phyloP scores from a whole-genome alignment of 129 eudicot genomes.

The Arctium lappa region DNA sequence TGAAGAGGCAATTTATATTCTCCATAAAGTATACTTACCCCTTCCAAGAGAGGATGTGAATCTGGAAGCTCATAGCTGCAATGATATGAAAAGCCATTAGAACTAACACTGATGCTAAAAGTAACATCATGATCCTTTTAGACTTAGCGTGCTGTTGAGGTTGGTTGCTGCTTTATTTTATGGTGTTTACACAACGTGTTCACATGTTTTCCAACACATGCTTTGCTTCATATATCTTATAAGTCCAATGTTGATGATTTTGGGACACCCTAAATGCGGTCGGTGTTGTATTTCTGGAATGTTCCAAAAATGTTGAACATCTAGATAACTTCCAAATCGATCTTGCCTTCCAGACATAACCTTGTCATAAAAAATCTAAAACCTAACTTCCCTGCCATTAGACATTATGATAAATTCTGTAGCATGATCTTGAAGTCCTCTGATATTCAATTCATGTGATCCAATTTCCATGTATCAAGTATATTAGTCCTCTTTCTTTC shows the following conservation, averaged over 20 bases:
- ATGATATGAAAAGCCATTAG: slow-evolving; percentile 13
- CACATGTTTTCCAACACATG: not conserved
- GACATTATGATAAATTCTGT: not conserved
- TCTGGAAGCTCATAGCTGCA: slow-evolving; percentile 98
- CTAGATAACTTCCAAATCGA: not conserved
- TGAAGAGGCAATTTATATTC: slow-evolving; percentile 1
- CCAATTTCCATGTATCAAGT: not conserved
- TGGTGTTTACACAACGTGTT: not conserved
- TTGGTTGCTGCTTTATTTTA: not conserved
- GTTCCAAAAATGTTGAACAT: not conserved
- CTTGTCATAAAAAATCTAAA: not conserved
- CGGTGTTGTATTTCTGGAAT: not conserved
- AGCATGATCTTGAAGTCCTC: not conserved
- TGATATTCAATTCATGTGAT: not conserved
- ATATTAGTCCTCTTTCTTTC: not conserved
- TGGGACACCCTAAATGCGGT: not conserved
- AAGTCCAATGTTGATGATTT: not conserved
- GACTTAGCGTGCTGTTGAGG: not conserved
- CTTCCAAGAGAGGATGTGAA: slow-evolving; percentile 74
- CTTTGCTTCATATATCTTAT: slow-evolving; percentile 1
- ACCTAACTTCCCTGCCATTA: not conserved
- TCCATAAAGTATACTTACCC: slow-evolving; percentile 49
- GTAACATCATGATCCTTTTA: not conserved
- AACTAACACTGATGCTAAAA: not conserved
- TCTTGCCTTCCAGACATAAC: not conserved